Conservation (phyloP, 805 yeast genomes). For the Komagataella kurtzmanii region DNA sequence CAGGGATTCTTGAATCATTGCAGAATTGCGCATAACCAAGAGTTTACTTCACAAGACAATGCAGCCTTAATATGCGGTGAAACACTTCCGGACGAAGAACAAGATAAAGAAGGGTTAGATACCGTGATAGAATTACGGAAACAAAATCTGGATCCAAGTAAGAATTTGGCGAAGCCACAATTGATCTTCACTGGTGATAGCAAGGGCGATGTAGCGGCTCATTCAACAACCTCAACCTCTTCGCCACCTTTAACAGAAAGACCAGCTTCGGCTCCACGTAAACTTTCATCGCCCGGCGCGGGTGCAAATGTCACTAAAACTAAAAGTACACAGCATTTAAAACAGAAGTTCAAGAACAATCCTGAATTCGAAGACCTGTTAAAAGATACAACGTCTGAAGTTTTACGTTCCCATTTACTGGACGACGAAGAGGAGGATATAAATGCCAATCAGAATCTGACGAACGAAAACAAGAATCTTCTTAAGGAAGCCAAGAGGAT, state of each 20-base stretch:
- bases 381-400: constrained; percentile 19
- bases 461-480: neutral
- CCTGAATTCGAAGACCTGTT: constrained; percentile 11
- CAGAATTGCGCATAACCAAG: constrained; percentile 60
- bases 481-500: neutral
- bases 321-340: constrained; percentile 3
- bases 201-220: neutral
- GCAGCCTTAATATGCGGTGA: constrained; percentile 62
- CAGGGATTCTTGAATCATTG: constrained; percentile 75
- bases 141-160: constrained; percentile 26
- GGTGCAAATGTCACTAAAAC: constrained; percentile 1
- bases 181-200: constrained; percentile 13
- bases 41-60: constrained; percentile 57
- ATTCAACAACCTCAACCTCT: constrained; percentile 1
- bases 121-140: constrained; percentile 20
- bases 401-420: constrained; percentile 22
- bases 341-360: constrained; percentile 4
- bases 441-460: neutral
- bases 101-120: constrained; percentile 37
- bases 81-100: constrained; percentile 37
- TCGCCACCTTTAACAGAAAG: neutral
- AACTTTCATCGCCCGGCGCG: neutral
- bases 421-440: constrained; percentile 19
- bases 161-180: constrained; percentile 23
- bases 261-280: neutral